A percentile compares a stretch with the other conserved stretches of the same genome.
Conservation (phyloP, 495 filamentous ascomycete species). For the Haplographium delicatum region DNA sequence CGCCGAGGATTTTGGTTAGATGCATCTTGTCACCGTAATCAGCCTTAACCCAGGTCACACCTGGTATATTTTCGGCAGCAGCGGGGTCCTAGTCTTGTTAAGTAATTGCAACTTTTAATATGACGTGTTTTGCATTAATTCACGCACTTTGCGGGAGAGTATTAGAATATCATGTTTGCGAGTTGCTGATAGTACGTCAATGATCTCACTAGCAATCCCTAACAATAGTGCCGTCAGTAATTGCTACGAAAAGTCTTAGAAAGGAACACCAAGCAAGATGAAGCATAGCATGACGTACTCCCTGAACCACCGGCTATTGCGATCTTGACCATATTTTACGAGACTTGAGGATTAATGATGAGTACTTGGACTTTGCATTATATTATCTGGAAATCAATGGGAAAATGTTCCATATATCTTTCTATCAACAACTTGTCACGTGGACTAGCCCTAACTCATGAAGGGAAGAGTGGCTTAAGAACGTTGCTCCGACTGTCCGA, state of each 20-base stretch:
- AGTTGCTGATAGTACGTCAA: background rate
- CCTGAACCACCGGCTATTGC: conserved; percentile 10
- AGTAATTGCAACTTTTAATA: too few relatives aligned
- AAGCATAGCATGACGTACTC: conserved; percentile 1
- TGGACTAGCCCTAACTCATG: too few relatives aligned
- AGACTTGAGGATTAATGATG: too few relatives aligned
- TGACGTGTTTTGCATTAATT: too few relatives aligned
- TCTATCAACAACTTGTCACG: too few relatives aligned
- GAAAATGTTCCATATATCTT: too few relatives aligned
- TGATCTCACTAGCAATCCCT: conserved; percentile 7
- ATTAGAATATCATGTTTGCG: conserved; percentile 7
- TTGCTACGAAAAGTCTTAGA: too few relatives aligned
- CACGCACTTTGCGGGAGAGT: conserved; percentile 4
- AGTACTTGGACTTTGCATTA: too few relatives aligned
- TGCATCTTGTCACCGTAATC: conserved; percentile 37
- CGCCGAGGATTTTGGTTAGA: conserved; percentile 35
- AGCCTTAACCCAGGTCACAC: conserved; percentile 34
- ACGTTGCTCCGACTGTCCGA: too few relatives aligned
- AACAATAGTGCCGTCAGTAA: background rate
- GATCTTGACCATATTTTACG: conserved; percentile 6
- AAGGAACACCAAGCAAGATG: background rate
- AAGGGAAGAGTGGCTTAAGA: too few relatives aligned
- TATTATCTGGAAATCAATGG: too few relatives aligned
- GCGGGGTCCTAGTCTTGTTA: conserved; percentile 24
- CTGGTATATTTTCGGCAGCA: conserved; percentile 4